Evolutionary conservation across 2,329 filamentous ascomycete species (phyloP), one percentile per base, ranked within the genome.

Genomic region (Ramularia endophylla): DNA sequence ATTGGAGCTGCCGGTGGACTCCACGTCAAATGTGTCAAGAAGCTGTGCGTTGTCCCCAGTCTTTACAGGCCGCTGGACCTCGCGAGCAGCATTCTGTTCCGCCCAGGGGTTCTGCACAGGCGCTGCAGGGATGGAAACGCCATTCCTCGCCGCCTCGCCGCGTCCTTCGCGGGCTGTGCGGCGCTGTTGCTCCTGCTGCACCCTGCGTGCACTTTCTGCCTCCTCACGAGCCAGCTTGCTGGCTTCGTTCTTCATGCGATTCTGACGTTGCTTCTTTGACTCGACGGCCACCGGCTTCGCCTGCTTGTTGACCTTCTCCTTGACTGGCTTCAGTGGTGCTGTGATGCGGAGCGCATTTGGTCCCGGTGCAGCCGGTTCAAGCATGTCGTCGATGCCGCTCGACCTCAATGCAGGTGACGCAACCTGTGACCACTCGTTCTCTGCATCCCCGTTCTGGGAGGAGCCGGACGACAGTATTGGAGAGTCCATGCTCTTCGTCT

Each of bases 211-310:
- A 59, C 81, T 78, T 68, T 95, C 89, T 1, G 83, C 79, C 55
- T 85, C 83, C 60, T 89, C 83, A 20, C 85, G 80, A 43, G 78
- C 74, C 20, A 74, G 71, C 73, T 87, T 92, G 57, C 81, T 80
- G 43, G 80, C 83, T 67, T 95, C 88, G 27, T 78, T 81, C 79
- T 95, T 95, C 71, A 84, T 80, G 53, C 83, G 79, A 70, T 95
- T 92, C 71, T 95, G 89, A 46, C 88, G 82, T 71, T 94, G 87
- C 74, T 95, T 95, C 83, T 95, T 95, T 15, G 83, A 85, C 72
- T 95, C 85, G 13, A 75, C 77, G 9, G 37, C 40, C 36, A 77
- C 74, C 50, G 77, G 61, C 42, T 66, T 72, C 29, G 73, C 69
- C 38, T 73, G 68, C 65, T 81, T 81, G 48, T 77, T 71, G 67